These are phyloP conservation scores for Pochonia chlamydosporia DNA, from an alignment of 2,329 filamentous ascomycete genomes.

Conservation along the genomic window DNA sequence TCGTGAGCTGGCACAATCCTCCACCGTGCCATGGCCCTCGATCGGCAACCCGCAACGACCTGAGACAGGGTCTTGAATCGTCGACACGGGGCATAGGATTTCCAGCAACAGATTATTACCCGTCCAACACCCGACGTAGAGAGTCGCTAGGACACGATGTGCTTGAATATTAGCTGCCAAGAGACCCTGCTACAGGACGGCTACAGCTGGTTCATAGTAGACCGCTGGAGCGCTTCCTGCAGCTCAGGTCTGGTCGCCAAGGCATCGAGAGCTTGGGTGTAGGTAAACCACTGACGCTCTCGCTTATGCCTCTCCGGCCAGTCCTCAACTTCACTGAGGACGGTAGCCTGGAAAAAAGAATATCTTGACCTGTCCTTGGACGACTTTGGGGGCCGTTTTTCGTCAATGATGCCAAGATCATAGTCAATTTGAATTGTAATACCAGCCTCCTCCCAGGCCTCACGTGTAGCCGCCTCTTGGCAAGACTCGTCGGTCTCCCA, in stretches of 20 bases:
- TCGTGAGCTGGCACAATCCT: neutral
- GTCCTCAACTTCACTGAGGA: slow-evolving; percentile 74
- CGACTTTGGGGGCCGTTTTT: slow-evolving; percentile 73
- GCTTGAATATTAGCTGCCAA: neutral
- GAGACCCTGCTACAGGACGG: neutral
- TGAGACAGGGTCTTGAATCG: neutral
- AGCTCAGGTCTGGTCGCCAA: slow-evolving; percentile 79
- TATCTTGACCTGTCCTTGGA: slow-evolving; percentile 61
- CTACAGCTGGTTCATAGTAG: slow-evolving; percentile 53
- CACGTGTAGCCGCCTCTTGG: slow-evolving; percentile 75
- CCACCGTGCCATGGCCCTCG: neutral
- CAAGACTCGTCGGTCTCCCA: slow-evolving; percentile 95
- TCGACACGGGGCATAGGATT: neutral
- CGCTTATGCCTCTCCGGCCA: slow-evolving; percentile 96
- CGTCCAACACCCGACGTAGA: neutral
- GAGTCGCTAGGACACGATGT: neutral
- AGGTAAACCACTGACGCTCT: slow-evolving; percentile 84
- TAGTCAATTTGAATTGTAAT: slow-evolving; percentile 79
- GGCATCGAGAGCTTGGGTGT: slow-evolving; percentile 70
- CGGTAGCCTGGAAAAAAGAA: slow-evolving; percentile 82
- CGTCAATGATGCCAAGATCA: slow-evolving; percentile 80
- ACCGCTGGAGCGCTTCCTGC: slow-evolving; percentile 77
- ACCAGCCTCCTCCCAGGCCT: slow-evolving; percentile 97
- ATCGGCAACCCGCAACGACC: neutral
- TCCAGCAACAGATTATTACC: neutral